Percentiles rank a stretch among this genome's conserved stretches.
Evolutionary conservation across 192 early-diverging fungal genomes (phyloP).

Genomic region (Coemansia sp.): DNA sequence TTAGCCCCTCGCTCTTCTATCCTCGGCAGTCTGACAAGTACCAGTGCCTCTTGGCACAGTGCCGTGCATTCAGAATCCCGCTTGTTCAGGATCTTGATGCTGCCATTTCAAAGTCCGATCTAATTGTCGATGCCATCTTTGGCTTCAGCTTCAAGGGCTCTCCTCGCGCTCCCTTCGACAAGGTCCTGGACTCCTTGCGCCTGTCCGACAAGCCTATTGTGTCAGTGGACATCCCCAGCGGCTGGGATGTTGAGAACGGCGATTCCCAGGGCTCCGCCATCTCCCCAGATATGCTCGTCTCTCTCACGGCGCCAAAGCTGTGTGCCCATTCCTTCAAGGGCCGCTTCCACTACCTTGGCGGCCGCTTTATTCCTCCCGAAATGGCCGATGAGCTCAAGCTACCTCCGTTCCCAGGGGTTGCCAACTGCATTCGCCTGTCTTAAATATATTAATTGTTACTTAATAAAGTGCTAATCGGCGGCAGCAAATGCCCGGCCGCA

Average conservation of each 20-base stretch:
- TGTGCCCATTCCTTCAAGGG: conserved; percentile 72
- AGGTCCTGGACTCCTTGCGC: conserved; percentile 11
- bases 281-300: conserved; percentile 81
- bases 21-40: conserved; percentile 76
- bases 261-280: conserved; percentile 45
- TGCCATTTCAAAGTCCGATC: conserved; percentile 52
- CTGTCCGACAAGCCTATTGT: conserved; percentile 52
- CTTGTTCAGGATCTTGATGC: conserved; percentile 50
- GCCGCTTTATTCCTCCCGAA: conserved; percentile 80
- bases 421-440: conserved; percentile 63
- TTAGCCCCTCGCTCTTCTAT: conserved; percentile 72
- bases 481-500: conserved; percentile 16
- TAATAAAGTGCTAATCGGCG: conserved; percentile 40
- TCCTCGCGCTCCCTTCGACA: conserved; percentile 70
- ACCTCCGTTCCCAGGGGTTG: conserved; percentile 67
- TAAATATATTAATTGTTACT: conserved; percentile 11
- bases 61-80: conserved; percentile 62
- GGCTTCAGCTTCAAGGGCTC: conserved; percentile 86
- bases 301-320: conserved; percentile 88
- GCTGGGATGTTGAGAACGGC: conserved; percentile 92
- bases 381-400: conserved; percentile 68
- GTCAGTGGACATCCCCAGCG: conserved; percentile 90
- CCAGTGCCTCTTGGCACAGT: conserved; percentile 70
- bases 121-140: conserved; percentile 88
- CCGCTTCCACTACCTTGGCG: conserved; percentile 77